These are phyloP conservation scores for Apiospora phragmitis DNA, from an alignment of 2,329 filamentous ascomycete species.

Conservation along the genomic window DNA sequence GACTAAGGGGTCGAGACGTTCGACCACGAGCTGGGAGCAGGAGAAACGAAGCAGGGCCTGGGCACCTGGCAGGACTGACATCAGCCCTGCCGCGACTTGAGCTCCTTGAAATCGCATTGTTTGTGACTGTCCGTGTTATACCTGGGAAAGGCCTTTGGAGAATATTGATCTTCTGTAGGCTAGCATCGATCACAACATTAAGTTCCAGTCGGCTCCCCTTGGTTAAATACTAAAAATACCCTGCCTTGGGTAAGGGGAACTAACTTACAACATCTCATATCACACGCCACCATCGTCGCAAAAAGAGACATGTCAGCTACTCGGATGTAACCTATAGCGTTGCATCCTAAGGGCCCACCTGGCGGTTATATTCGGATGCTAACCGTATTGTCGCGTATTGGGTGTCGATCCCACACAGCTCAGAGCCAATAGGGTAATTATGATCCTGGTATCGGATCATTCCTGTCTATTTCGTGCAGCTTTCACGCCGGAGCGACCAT, in stretches of 20 bases:
- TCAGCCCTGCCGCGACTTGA: background rate
- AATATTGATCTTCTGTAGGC: background rate
- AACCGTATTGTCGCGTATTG: background rate
- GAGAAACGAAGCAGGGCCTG: conserved; percentile 33
- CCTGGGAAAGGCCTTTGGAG: background rate
- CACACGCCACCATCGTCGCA: background rate
- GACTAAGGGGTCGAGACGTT: conserved; percentile 32
- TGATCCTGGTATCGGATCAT: background rate
- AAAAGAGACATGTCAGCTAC: background rate
- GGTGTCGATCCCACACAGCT: background rate
- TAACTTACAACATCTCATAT: background rate
- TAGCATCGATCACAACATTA: background rate
- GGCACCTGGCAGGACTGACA: background rate
- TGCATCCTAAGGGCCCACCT: background rate
- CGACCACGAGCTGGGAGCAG: conserved; percentile 36
- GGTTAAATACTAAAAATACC: background rate
- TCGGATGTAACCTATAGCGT: background rate
- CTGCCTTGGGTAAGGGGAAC: background rate
- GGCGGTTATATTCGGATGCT: background rate
- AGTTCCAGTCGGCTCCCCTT: background rate
- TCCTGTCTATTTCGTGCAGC: background rate
- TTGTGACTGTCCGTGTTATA: background rate
- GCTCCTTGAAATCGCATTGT: background rate
- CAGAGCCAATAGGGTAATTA: background rate
- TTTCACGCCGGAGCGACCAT: background rate